These are phyloP conservation scores for Penicillium chermesinum DNA, from an alignment of 495 filamentous ascomycete species.

Conservation along the genomic window DNA sequence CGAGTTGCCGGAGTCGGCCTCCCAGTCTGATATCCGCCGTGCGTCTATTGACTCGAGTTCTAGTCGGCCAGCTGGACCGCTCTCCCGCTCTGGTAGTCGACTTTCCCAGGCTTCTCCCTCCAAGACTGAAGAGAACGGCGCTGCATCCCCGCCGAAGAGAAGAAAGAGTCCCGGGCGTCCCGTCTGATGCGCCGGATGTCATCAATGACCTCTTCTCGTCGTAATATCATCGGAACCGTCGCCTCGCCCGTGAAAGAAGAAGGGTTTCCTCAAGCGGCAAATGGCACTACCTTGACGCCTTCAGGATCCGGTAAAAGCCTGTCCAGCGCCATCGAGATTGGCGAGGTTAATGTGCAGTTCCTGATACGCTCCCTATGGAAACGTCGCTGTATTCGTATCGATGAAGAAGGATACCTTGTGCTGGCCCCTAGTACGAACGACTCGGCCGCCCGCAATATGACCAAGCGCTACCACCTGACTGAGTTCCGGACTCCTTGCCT, in stretches of 20 bases:
- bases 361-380: constrained; percentile 92
- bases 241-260: constrained; percentile 59
- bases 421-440: constrained; percentile 52
- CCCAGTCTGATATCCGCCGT: constrained; percentile 25
- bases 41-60: constrained; percentile 18
- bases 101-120: constrained; percentile 36
- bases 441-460: constrained; percentile 46
- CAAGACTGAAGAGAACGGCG: constrained; percentile 29
- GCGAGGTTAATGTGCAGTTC: constrained; percentile 91
- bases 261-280: constrained; percentile 32
- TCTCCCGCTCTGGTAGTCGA: constrained; percentile 34
- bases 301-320: constrained; percentile 21
- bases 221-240: constrained; percentile 53
- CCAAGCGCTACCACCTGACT: constrained; percentile 73
- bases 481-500: constrained; percentile 74
- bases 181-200: constrained; percentile 80
- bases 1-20: constrained; percentile 7
- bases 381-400: constrained; percentile 72
- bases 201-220: constrained; percentile 58
- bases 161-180: constrained; percentile 62
- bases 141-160: constrained; percentile 50
- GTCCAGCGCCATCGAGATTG: constrained; percentile 55
- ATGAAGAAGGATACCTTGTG: constrained; percentile 70
- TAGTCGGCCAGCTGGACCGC: not conserved
- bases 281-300: constrained; percentile 32